These are phyloP conservation scores for Aspergillus puulaauensis DNA, from an alignment of 2,329 filamentous ascomycete species.

Conservation along the genomic window DNA sequence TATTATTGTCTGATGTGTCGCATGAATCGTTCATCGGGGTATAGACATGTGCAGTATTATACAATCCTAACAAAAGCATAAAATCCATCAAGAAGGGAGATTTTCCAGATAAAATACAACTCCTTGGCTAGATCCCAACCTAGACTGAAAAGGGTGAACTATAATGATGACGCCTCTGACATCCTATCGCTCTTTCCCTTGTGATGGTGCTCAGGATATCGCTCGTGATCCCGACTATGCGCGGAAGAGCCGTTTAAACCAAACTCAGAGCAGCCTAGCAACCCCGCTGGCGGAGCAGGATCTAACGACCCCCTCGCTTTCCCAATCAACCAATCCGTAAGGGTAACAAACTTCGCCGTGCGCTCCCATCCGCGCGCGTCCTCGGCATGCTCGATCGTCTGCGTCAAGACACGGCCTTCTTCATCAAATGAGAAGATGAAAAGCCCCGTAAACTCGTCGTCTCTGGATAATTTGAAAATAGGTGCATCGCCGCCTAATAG, in stretches of 20 bases:
- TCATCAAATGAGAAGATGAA: constrained; percentile 96
- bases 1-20: background rate
- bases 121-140: background rate
- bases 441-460: constrained; percentile 80
- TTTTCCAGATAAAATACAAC: constrained; percentile 3
- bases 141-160: background rate
- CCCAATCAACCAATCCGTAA: constrained; percentile 93
- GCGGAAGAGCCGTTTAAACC: background rate
- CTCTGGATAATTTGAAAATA: constrained; percentile 53
- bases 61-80: background rate
- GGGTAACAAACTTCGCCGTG: constrained; percentile 79
- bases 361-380: constrained; percentile 80
- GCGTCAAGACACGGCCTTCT: constrained; percentile 77
- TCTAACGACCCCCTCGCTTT: constrained; percentile 59
- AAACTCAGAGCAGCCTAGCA: constrained; percentile 14
- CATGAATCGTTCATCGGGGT: background rate
- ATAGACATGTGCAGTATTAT: constrained; percentile 9
- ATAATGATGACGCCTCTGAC: background rate
- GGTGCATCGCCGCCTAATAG: constrained; percentile 55
- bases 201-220: background rate
- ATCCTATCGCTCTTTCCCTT: background rate
- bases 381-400: constrained; percentile 92
- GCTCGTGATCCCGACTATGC: constrained; percentile 1
- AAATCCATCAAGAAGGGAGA: constrained; percentile 16
- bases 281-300: constrained; percentile 25